Conservation (phyloP, 345 rosid genomes). For the Turritis glabra region DNA sequence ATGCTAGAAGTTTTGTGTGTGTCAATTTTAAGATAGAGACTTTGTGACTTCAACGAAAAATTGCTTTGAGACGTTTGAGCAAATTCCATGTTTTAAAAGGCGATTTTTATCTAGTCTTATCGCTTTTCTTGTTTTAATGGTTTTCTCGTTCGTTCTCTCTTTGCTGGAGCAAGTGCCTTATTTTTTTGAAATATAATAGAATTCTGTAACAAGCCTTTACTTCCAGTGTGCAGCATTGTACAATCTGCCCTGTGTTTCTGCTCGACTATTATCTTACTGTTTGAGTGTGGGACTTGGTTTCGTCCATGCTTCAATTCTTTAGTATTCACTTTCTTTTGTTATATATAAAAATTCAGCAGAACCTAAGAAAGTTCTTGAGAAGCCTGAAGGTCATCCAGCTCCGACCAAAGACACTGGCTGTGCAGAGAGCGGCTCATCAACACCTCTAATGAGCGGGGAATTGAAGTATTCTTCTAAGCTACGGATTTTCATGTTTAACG, state of each 20-base stretch:
- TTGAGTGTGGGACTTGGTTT: conserved; percentile 1
- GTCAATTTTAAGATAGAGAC: neutral
- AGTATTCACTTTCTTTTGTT: conserved; percentile 4
- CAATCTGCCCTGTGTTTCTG: neutral
- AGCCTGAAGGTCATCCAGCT: conserved; percentile 44
- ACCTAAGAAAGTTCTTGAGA: conserved; percentile 43
- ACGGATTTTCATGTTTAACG: conserved; percentile 65
- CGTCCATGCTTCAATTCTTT: neutral
- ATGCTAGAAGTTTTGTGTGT: neutral
- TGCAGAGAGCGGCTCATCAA: conserved; percentile 58
- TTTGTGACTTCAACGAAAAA: neutral
- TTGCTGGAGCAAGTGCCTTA: neutral
- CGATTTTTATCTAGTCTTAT: no score
- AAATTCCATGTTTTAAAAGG: no score
- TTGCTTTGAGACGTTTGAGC: neutral
- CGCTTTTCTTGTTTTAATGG: no score
- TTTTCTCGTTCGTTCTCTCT: neutral
- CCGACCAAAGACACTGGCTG: conserved; percentile 48
- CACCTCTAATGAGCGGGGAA: conserved; percentile 66
- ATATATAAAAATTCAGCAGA: conserved; percentile 43
- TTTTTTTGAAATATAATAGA: neutral
- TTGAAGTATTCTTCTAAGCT: conserved; percentile 70
- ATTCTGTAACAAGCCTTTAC: neutral
- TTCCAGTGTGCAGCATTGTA: neutral
- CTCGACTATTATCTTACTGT: neutral